phyloP scores from a whole-genome alignment of 495 filamentous ascomycete genomes.

The Cercophora newfieldiana region DNA sequence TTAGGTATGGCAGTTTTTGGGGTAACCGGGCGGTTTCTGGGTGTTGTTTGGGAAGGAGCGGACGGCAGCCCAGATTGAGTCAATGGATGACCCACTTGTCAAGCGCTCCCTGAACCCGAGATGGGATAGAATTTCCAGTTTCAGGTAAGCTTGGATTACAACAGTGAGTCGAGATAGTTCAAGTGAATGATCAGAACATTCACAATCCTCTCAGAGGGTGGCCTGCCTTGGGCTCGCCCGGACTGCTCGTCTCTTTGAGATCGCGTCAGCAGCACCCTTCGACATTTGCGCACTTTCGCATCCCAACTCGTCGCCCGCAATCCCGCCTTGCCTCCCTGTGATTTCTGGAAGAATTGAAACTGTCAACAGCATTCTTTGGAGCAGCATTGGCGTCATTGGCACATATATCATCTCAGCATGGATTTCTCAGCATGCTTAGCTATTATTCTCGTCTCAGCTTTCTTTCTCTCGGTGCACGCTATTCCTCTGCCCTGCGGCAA shows the following conservation, averaged over 20 bases:
- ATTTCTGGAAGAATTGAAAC: neutral
- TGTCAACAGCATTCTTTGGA: neutral
- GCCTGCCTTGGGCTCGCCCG: too few species aligned
- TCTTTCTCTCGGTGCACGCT: neutral
- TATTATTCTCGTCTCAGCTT: neutral
- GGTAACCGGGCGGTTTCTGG: too few species aligned
- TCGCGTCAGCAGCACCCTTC: too few species aligned
- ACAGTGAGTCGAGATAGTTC: too few species aligned
- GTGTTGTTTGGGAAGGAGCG: neutral
- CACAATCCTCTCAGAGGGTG: too few species aligned
- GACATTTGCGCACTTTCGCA: too few species aligned
- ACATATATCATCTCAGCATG: conserved; percentile 6
- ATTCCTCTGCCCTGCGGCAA: conserved; percentile 15
- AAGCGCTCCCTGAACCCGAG: neutral
- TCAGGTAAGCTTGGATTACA: neutral
- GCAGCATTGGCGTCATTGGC: too few species aligned
- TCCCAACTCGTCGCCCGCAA: too few species aligned
- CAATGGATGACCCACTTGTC: neutral
- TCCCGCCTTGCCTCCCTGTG: too few species aligned
- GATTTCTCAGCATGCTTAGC: neutral
- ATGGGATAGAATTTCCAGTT: neutral
- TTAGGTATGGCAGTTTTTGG: too few species aligned
- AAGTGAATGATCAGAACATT: too few species aligned
- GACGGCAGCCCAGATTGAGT: neutral
- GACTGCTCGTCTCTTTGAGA: too few species aligned